Evolutionary conservation across 2,329 filamentous ascomycete species (phyloP), one percentile per base, ranked within the genome.

Genomic region (Cladosporium sphaerospermum): DNA sequence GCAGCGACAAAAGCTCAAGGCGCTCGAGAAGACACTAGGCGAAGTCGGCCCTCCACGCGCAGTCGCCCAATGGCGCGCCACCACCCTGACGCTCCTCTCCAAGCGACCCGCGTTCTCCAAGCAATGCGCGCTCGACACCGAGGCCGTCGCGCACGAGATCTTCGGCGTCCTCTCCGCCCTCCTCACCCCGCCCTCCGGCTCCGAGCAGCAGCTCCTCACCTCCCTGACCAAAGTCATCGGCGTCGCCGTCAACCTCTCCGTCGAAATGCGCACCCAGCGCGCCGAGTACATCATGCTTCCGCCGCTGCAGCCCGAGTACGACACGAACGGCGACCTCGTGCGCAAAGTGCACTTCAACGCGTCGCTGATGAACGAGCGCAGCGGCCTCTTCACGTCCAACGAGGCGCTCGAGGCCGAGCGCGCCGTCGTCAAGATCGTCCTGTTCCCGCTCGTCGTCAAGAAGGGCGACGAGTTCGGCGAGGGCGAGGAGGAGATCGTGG

Each of bases 201-300:
- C 92, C 53, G 87, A 93, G 71, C 74, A 78, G 39, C 88, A 95
- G 67, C 88, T 96, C 44, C 80, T 90, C 62, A 82, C 88, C 33
- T 91, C 92, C 59, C 79, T 99, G 51, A 86, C 87, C 63, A 89
- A 88, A 62, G 90, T 99, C 48, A 84, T 99, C 72, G 83, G 83
- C 60, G 83, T 92, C 57, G 93, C 95, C 0, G 93, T 96, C 46
- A 86, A 88, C 54, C 81, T 99, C 9, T 90, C 90, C 1, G 84
- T 99, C 60, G 91, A 96, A 74, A 99, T 99, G 93, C 90, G 93
- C 67, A 95, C 87, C 13, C 93, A 99, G 70, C 84, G 89, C 55
- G 90, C 93, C 36, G 93, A 97, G 74, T 99, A 96, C 75, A 93
- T 96, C 76, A 99, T 99, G 92, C 83, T 97, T 14, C 92, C 93